Conservation (phyloP, 768 basidiomycete species). For the Strobilomyces dryophilus region DNA sequence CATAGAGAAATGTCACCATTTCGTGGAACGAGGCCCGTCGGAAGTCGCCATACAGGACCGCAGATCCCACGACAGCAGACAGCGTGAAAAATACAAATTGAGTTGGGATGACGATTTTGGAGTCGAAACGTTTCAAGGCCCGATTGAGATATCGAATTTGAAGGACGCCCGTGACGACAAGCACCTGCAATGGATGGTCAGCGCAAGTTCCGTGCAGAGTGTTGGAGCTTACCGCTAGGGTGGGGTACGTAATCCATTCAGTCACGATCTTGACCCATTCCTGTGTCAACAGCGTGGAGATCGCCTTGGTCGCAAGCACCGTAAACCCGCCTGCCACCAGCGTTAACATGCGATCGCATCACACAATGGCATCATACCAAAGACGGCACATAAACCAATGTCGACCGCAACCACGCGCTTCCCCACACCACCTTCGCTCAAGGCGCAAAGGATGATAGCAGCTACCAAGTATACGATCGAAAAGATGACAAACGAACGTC, state of each 20-base stretch:
- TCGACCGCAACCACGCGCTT: slow-evolving; percentile 76
- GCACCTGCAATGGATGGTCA: slow-evolving; percentile 43
- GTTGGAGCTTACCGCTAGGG: slow-evolving; percentile 52
- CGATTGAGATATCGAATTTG: slow-evolving; percentile 83
- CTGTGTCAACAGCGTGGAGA: slow-evolving; percentile 80
- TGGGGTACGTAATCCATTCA: slow-evolving; percentile 80
- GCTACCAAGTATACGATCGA: slow-evolving; percentile 55
- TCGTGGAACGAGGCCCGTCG: slow-evolving; percentile 75
- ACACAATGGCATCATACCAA: slow-evolving; percentile 44
- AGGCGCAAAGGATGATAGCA: slow-evolving; percentile 53
- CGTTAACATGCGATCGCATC: background rate
- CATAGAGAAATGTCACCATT: slow-evolving; percentile 80
- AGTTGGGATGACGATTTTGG: slow-evolving; percentile 91
- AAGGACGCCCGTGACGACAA: slow-evolving; percentile 69
- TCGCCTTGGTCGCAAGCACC: slow-evolving; percentile 88
- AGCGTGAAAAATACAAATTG: slow-evolving; percentile 96
- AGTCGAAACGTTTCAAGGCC: slow-evolving; percentile 89
- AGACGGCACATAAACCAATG: slow-evolving; percentile 82
- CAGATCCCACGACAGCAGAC: slow-evolving; percentile 89
- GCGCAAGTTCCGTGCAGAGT: background rate
- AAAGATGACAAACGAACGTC: slow-evolving; percentile 74
- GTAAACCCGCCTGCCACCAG: slow-evolving; percentile 75
- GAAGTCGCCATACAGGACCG: slow-evolving; percentile 94
- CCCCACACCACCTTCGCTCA: slow-evolving; percentile 66
- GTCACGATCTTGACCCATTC: slow-evolving; percentile 74